Base-by-base conservation (phyloP, 2,329 filamentous ascomycete species). In the Fusarium sterilihyphosum region DNA sequence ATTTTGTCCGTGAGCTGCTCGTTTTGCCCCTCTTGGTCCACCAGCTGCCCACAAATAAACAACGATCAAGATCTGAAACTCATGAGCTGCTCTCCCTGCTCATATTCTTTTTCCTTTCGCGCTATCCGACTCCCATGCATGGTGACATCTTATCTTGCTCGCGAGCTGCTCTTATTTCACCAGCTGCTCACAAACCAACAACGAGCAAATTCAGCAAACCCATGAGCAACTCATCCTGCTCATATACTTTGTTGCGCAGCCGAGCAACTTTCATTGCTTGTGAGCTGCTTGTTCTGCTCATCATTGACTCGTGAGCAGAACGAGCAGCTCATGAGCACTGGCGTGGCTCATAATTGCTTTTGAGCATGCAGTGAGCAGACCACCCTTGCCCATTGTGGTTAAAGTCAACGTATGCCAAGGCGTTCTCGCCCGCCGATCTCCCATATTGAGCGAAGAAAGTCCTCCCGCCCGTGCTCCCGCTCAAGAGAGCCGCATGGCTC, bases 1-100 rank as follows among this genome's bases (percentile, higher is more conserved):
- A 16, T 20, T 14, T 9, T 20, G 8, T 17, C 18, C 14, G 18
- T 2, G 24, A 9, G 18, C 35, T 12, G 14, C 35, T 54, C 52
- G 10, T 13, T 54, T 17, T 8, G n/a, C 18, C 0, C 14, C 29
- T 1, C 5, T 3, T 8, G 2, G 13, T 26, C 11, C 33, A 29
- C 14, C 18, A 26, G 6, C 20, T 38, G 35, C 24, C 17, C 14
- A 22, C 3, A 29, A 29, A 54, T 5, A 16, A 54, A 29, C 24
- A 26, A 22, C 18, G 18, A 54, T 10, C 33, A 16, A 37, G 11
- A 6, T 3, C 33, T 7, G 18, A 20, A 37, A 18, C 17, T 8
- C 13, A 35, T 12, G 17, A 16, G n/a, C 29, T 17, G 14, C 20
- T 7, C 26, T 8, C 16, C 11, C 33, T 29, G n/a, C 14, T 58